A percentile compares a stretch with the other conserved stretches of the same genome.
Evolutionary conservation across 2,329 filamentous ascomycete species (phyloP).

Genomic region (Periconia digitata): DNA sequence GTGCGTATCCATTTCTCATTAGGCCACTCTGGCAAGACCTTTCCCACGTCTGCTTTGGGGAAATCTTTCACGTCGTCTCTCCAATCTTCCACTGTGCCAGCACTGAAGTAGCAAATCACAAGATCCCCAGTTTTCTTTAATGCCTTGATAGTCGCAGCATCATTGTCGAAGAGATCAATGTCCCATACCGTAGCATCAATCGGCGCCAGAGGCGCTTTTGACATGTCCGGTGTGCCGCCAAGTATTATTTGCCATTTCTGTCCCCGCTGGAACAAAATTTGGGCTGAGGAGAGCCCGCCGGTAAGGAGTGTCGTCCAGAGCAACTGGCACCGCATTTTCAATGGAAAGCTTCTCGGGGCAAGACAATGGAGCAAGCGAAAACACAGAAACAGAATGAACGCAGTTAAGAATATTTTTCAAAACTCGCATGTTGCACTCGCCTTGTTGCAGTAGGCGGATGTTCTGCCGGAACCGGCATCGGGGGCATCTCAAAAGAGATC

Average conservation of each 20-base stretch:
- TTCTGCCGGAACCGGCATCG: slow-evolving; percentile 7
- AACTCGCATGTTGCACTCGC: slow-evolving; percentile 10
- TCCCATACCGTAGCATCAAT: slow-evolving; percentile 32
- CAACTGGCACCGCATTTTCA: slow-evolving; percentile 15
- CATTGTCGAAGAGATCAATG: slow-evolving; percentile 34
- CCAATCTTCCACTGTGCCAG: slow-evolving; percentile 33
- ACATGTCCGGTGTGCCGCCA: slow-evolving; percentile 24
- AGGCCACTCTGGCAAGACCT: slow-evolving; percentile 31
- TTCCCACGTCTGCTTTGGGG: slow-evolving; percentile 25
- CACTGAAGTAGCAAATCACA: slow-evolving; percentile 38
- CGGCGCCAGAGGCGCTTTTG: slow-evolving; percentile 28
- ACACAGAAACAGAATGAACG: background rate
- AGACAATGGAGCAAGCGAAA: background rate
- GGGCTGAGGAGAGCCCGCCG: slow-evolving; percentile 11
- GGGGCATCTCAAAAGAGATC: slow-evolving; percentile 8
- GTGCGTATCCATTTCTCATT: slow-evolving; percentile 34
- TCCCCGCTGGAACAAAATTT: slow-evolving; percentile 21
- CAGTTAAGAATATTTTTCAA: slow-evolving; percentile 1
- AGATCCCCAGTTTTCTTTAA: slow-evolving; percentile 28
- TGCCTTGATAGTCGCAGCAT: slow-evolving; percentile 18
- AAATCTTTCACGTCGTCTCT: slow-evolving; percentile 29
- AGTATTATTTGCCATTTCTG: slow-evolving; percentile 35
- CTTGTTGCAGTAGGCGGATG: slow-evolving; percentile 15
- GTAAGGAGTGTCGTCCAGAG: slow-evolving; percentile 15
- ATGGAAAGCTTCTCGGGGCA: background rate